A percentile compares a stretch with the other conserved stretches of the same genome.
Evolutionary conservation across 768 basidiomycete species (phyloP).

Genomic region (Podaxis carcinomalis): DNA sequence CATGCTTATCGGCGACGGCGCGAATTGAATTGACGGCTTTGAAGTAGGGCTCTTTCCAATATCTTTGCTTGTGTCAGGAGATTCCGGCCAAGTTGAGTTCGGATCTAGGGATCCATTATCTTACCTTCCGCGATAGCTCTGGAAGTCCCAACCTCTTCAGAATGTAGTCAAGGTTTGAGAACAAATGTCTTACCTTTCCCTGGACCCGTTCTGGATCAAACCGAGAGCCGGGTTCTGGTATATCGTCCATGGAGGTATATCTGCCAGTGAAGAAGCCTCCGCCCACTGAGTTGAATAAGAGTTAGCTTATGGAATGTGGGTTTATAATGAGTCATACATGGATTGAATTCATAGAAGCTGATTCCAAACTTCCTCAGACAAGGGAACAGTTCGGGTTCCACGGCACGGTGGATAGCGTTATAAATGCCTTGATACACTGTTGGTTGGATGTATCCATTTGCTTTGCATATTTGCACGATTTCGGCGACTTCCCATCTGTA

Average conservation of each 20-base stretch:
- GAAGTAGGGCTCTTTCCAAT: conserved; percentile 55
- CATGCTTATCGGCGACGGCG: conserved; percentile 39
- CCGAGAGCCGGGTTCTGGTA: conserved; percentile 47
- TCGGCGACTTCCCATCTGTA: conserved; percentile 59
- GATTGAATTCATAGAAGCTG: conserved; percentile 53
- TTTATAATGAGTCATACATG: conserved; percentile 28
- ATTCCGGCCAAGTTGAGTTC: not conserved
- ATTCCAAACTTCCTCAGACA: conserved; percentile 56
- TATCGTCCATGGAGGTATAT: conserved; percentile 33
- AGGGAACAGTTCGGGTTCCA: conserved; percentile 45
- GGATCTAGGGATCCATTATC: conserved; percentile 12
- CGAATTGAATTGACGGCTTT: conserved; percentile 41
- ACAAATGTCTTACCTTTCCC: conserved; percentile 34
- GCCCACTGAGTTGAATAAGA: conserved; percentile 34
- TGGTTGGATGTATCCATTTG: conserved; percentile 50
- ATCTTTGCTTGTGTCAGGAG: conserved; percentile 24
- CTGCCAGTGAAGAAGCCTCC: conserved; percentile 60
- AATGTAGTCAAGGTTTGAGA: not conserved
- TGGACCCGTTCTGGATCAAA: conserved; percentile 45
- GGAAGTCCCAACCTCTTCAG: not conserved
- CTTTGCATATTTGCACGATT: conserved; percentile 51
- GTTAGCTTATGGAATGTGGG: not conserved
- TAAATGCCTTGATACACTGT: conserved; percentile 51
- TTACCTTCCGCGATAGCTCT: conserved; percentile 37
- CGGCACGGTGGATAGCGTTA: conserved; percentile 35